Evolutionary conservation across 495 filamentous ascomycete genomes (phyloP), one percentile per base, ranked within the genome.

Genomic region (Penicillium desertorum): DNA sequence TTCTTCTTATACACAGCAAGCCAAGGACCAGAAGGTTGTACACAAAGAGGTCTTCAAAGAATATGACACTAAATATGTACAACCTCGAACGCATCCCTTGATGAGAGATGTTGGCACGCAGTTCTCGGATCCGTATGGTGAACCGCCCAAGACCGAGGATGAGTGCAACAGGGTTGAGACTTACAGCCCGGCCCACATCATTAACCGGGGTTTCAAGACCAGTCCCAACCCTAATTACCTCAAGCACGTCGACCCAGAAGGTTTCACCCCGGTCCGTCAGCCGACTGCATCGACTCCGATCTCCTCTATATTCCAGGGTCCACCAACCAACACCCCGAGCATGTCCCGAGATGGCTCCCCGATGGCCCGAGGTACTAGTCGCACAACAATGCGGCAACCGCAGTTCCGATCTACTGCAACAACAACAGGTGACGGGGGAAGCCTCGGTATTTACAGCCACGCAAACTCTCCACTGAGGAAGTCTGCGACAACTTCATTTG

Each of bases 21-120:
- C 83, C 43, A 96, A 92, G 65, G 94, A 98, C 70, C 80, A 83
- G 2, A 79, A 85, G 0, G 74, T 98, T 27, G 88, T 98, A 50
- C 88, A 94, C 50, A 92, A 88, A 60, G 90, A 96, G 70, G 92
- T 98, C 7, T 74, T 97, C 75, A 85, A 91, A 67, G 94, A 98
- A 74, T 98, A 98, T 72, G 90, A 98, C 71, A 88, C 84, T 46
- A 98, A 98, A 78, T 96, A 84, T 59, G 94, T 98, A 2, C 90
- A 95, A 67, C 94, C 95, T 10, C 80, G 86, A n/a, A 83, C 95
- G 9, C 88, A 93, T 56, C 86, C 83, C 10, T 79, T 88, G 17
- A 86, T 89, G 63, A 84, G 94, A 59, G 91, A 98, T 67, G 92
- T 94, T 6, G 88, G 83, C 10, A 91, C 86, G 0, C 92, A 97